Base-by-base conservation (phyloP, 768 basidiomycete species). In the Lactarius sp. region DNA sequence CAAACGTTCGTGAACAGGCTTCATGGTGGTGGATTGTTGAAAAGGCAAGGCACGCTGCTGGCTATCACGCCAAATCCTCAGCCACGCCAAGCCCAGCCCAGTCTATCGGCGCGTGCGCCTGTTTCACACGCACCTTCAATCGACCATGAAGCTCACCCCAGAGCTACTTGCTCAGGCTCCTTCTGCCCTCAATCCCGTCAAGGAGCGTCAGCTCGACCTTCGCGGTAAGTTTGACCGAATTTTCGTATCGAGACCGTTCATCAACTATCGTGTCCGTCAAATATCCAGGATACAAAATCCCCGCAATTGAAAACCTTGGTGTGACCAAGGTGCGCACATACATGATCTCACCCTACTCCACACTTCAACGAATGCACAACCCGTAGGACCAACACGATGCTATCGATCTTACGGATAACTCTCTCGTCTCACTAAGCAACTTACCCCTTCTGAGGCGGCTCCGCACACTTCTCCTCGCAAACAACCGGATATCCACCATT, bases 271-370 rank as follows among this genome's bases (percentile, higher is more conserved):
- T 41, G 56, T 57, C 44, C 7, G 22, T 49, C 4, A 10, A 44
- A 18, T 47, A 20, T 12, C 46, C 70, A 69, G 92, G 93, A 62
- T 89, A 90, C 78, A 94, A 92, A 83, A 94, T 95, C 69, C 93
- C 94, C 59, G 85, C 90, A 60, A 96, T 96, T 73, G 94, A 96
- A 87, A 96, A 96, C 81, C 82, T 96, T 69, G 94, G 93, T 80
- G 90, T 94, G 67, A 92, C 93, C 74, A 87, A 81, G 81, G 91
- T 86, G 74, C 69, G 84, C 74, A 46, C 62, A 55, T 75, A 46
- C 61, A 56, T 36, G 34, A 53, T 41, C 46, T 67, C 44, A 66
- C 61, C 69, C 69, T 66, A 52, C 62, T 10, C 44, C 42, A 22
- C 59, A 20, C 41, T 36, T 33, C 56, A 31, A n/a, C 56, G 22